Evolutionary conservation across 2,329 filamentous ascomycete species (phyloP).

Genomic region (Ustulina deusta): DNA sequence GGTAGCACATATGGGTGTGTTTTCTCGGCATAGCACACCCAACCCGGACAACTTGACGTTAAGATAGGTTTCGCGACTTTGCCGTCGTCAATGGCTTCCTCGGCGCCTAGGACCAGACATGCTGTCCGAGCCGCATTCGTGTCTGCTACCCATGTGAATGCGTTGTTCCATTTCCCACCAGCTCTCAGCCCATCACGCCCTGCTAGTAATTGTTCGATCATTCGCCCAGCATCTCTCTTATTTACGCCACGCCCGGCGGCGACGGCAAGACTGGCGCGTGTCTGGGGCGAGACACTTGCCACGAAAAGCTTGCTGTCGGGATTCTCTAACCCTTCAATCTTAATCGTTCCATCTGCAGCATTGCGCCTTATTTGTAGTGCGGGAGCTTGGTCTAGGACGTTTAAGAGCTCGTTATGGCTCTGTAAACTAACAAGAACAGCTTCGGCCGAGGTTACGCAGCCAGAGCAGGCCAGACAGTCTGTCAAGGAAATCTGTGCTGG

Average conservation of each 20-base stretch:
- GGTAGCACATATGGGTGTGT: slow-evolving; percentile 94
- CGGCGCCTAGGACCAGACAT: slow-evolving; percentile 81
- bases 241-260: slow-evolving; percentile 79
- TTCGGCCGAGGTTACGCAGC: slow-evolving; percentile 96
- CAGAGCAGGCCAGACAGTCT: slow-evolving; percentile 96
- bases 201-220: slow-evolving; percentile 84
- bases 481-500: slow-evolving; percentile 95
- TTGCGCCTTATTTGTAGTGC: slow-evolving; percentile 53
- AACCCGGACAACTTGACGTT: slow-evolving; percentile 92
- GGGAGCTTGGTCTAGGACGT: slow-evolving; percentile 77
- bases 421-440: slow-evolving; percentile 96
- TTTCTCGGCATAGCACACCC: slow-evolving; percentile 99
- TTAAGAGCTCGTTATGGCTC: slow-evolving; percentile 90
- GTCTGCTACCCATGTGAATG: slow-evolving; percentile 90
- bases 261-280: slow-evolving; percentile 87
- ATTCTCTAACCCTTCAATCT: slow-evolving; percentile 66
- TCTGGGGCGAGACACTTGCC: slow-evolving; percentile 92
- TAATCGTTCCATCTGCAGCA: slow-evolving; percentile 52
- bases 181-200: slow-evolving; percentile 75
- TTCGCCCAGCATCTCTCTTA: slow-evolving; percentile 78
- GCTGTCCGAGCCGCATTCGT: slow-evolving; percentile 87
- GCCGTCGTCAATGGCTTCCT: slow-evolving; percentile 70
- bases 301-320: slow-evolving; percentile 82
- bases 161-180: slow-evolving; percentile 78
- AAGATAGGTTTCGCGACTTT: slow-evolving; percentile 70